Base-by-base conservation (phyloP, 2,329 filamentous ascomycete species). In the Ceratocystis colombiana region DNA sequence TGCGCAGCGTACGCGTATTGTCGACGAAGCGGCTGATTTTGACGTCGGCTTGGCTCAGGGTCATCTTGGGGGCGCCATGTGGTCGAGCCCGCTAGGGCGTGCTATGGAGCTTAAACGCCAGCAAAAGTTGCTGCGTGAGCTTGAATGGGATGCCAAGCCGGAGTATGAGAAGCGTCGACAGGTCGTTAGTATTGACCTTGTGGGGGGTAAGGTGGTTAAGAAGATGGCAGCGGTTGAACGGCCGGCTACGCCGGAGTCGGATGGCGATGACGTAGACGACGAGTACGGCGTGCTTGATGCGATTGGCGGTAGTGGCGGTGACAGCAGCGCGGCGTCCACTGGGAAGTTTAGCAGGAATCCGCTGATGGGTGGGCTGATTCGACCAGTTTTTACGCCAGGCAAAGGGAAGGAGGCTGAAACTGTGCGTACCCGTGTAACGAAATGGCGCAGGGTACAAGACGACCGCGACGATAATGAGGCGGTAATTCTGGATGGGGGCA, bases 81-180 rank as follows among this genome's bases (percentile, higher is more conserved):
- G 91, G 91, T 88, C 90, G 62, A 90, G 79, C 17, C 90, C 91
- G 0, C 86, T 89, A 69, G 90, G 96, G 74, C 82, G 91, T 53
- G 92, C 91, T 0, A 79, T 86, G 70, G 90, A 94, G 73, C 77
- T 96, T 67, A 95, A 93, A 75, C 83, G 86, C 67, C 92, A 96
- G 76, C 91, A 96, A 76, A 89, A 88, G 73, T 78, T 92, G 2
- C 76, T 96, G 70, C 79, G 90, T 4, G 90, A 96, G 75, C 86
- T 94, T 80, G 89, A 96, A 72, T 95, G 91, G 86, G 88, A 88
- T 70, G 86, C 88, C 3, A 79, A 83, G 64, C 90, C 91, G 0
- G 92, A 95, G 69, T 96, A 91, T 75, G 92, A 96, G 77, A 96
- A 93, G 80, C 82, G 89, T 67, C 84, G 83, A 71, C 87, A 94